Conservation (phyloP, 805 yeast species). For the Tetrapisispora phaffii region DNA sequence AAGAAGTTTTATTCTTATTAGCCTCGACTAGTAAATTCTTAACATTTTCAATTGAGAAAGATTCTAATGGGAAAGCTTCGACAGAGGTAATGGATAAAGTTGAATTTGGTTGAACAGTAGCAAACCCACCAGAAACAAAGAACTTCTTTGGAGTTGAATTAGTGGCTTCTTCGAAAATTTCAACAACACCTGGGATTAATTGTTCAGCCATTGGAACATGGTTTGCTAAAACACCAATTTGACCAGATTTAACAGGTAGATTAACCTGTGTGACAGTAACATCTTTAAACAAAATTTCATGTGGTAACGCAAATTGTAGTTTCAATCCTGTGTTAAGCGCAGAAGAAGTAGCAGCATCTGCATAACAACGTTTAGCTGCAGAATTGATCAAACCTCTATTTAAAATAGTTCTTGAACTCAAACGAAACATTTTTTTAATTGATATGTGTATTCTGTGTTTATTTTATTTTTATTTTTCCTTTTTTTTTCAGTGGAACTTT, state of each 20-base stretch:
- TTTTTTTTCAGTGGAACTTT: background rate
- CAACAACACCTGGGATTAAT: constrained; percentile 90
- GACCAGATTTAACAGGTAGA: constrained; percentile 92
- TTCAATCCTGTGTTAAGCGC: constrained; percentile 61
- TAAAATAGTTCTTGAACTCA: constrained; percentile 7
- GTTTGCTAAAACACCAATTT: constrained; percentile 91
- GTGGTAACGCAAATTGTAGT: constrained; percentile 86
- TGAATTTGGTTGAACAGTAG: constrained; percentile 91
- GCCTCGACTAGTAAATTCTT: constrained; percentile 83
- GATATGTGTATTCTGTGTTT: background rate
- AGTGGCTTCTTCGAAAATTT: constrained; percentile 68
- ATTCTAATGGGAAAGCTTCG: constrained; percentile 88
- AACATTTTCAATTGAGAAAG: constrained; percentile 72
- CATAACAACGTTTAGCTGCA: constrained; percentile 70
- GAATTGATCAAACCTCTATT: constrained; percentile 27
- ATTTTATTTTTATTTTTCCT: too few relatives aligned
- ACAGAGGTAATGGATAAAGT: constrained; percentile 82
- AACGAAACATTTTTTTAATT: constrained; percentile 18
- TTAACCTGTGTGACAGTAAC: constrained; percentile 62
- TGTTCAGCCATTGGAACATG: constrained; percentile 97
- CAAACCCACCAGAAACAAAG: constrained; percentile 94
- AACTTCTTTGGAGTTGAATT: constrained; percentile 58
- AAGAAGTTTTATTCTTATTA: constrained; percentile 74
- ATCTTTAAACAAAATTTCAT: constrained; percentile 53
- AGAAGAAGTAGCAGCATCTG: constrained; percentile 74